Base-by-base conservation (phyloP, 306 rosid species). In the Biancaea sappan region DNA sequence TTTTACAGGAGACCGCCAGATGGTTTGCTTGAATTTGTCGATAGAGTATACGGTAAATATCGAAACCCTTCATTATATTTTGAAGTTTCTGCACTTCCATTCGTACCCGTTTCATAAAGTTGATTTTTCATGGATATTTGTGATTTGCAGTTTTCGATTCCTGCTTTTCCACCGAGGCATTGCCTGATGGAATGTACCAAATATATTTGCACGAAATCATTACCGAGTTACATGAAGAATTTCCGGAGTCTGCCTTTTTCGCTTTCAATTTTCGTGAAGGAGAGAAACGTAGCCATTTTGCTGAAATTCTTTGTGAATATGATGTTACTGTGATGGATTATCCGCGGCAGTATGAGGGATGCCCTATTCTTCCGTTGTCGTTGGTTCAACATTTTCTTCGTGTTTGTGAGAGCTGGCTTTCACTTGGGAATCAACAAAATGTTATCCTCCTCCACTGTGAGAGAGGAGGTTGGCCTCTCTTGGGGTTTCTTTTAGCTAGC, bases 381-480 rank as follows among this genome's bases (percentile, higher is more conserved):
- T 84, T 91, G 51, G 78, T 91, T 77, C 98, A 94, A 63, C 98
- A 94, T 79, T 91, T 94, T 75, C 98, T 94, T 66, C 89, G 96
- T 22, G 89, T 87, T 52, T 94, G 93, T 53, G 98, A 91, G 73
- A 87, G 86, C 68, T 94, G 98, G 97, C 90, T 94, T 62, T 76
- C 82, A 16, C 82, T 80, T 24, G 86, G 91, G 40, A 86, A 83
- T 40, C 91, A 91, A 24, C 94, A 90, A 58, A 86, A 84, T 71
- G 73, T 94, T 62, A 83, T 94, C 59, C 86, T 94, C 75, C 85
- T 94, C 41, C 98, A 94, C 62, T 91, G 98, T 52, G 98, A 94
- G 79, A 88, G 98, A 69, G 98, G 98, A 25, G 98, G 96, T 52
- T 94, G 98, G 98, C 97, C 98, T 38, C 91, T 91, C 47, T 82